Percentiles rank a stretch among this genome's conserved stretches.
Evolutionary conservation across 257 asterid species (phyloP).

Genomic region (Solanum appendiculatum): DNA sequence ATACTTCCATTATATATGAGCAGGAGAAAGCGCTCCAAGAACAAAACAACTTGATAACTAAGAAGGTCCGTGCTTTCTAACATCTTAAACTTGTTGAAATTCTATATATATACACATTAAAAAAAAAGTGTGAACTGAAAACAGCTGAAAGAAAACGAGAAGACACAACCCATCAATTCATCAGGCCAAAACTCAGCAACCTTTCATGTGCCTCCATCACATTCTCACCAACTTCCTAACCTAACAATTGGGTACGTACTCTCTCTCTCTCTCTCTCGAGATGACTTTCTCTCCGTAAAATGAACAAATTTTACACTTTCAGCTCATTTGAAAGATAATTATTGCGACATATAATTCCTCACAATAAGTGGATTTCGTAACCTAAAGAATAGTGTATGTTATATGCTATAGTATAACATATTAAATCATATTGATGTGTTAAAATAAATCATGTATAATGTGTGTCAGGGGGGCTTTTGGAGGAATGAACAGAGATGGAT

Average conservation of each 20-base stretch:
- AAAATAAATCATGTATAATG: background rate
- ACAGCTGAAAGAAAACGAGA: conserved; percentile 37
- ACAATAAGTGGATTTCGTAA: too few relatives aligned
- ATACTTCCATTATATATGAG: background rate
- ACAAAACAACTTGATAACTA: conserved; percentile 37
- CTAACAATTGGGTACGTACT: conserved; percentile 30
- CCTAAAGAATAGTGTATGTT: too few relatives aligned
- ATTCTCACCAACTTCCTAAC: conserved; percentile 7
- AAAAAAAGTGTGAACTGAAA: background rate
- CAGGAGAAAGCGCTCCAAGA: conserved; percentile 65
- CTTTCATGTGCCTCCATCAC: conserved; percentile 1
- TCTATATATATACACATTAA: background rate
- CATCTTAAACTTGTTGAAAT: background rate
- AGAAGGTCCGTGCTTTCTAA: conserved; percentile 30
- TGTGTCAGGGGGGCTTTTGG: conserved; percentile 1
- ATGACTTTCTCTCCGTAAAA: too few relatives aligned
- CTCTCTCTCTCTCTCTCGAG: background rate
- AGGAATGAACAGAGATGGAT: background rate
- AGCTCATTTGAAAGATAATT: background rate
- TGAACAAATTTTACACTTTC: background rate
- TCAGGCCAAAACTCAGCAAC: conserved; percentile 10
- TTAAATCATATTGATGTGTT: background rate
- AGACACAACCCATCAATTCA: conserved; percentile 10
- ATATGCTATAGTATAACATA: background rate
- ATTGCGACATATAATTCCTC: background rate